Percentiles rank a stretch among this genome's conserved stretches.
These are phyloP conservation scores for Acidiella bohemica DNA, from an alignment of 495 filamentous ascomycete species.

Conservation along the genomic window DNA sequence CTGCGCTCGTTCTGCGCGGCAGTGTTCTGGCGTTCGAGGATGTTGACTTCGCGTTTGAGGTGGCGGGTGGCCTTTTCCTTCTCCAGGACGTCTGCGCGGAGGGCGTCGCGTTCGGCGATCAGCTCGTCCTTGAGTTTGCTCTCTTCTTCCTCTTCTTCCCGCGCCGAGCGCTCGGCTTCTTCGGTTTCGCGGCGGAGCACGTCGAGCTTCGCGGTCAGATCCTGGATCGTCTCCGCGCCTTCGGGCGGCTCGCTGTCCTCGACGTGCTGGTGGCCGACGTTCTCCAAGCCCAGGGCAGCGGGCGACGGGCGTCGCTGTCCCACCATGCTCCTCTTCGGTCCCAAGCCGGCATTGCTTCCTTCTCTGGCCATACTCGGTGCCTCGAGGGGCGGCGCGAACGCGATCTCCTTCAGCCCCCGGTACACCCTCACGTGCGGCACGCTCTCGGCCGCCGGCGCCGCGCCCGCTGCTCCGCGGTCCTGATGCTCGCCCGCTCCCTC, in stretches of 20 bases:
- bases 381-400: conserved; percentile 36
- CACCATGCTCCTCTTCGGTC: conserved; percentile 50
- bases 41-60: conserved; percentile 65
- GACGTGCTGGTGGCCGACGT: conserved; percentile 20
- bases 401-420: conserved; percentile 36
- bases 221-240: conserved; percentile 43
- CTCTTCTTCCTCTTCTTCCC: conserved; percentile 61
- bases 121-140: conserved; percentile 46
- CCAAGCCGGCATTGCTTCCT: conserved; percentile 40
- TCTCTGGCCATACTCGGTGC: conserved; percentile 49
- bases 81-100: conserved; percentile 62
- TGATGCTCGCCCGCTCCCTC: conserved; percentile 24
- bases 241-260: conserved; percentile 19
- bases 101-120: conserved; percentile 52
- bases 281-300: conserved; percentile 47
- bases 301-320: conserved; percentile 69
- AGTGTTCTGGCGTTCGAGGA: conserved; percentile 68
- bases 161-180: conserved; percentile 36
- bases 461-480: conserved; percentile 11
- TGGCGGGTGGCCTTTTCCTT: conserved; percentile 75
- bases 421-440: conserved; percentile 30
- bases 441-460: conserved; percentile 26
- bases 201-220: conserved; percentile 38
- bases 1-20: conserved; percentile 66
- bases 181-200: conserved; percentile 25